Base-by-base conservation (phyloP, 106 monocot species). In the Dendrobium officinale region DNA sequence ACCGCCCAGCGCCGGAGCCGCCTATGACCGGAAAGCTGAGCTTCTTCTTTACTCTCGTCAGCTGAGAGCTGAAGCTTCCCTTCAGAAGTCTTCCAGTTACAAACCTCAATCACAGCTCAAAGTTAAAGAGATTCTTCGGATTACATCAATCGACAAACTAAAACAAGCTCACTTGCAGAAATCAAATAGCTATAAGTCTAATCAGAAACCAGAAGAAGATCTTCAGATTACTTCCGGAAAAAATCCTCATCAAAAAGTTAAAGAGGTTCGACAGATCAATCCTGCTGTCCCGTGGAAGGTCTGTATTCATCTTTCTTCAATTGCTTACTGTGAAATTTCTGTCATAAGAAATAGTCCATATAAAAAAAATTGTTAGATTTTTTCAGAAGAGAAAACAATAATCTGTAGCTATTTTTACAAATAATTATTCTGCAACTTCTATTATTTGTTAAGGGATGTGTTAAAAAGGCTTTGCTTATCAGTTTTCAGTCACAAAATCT, bases 11-110 rank as follows among this genome's bases (percentile, higher is more conserved):
- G 5, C 49, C 0, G 49, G 76, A 11, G 49, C 16, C n/a, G 1
- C 41, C 45, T 47, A 49, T 6, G 48, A 76, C 49, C 47, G 76
- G 76, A 76, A 76, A 27, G 76, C 76, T 27, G 26, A 76, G 49
- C 76, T 76, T 49, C 76, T 76, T 5, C 20, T 51, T 18, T 76
- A 76, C 76, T 42, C 76, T 3, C 45, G 26, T 6, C 48, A 76
- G 76, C 45, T 76, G 48, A 47, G 76, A 6, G 47, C 76, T 18
- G 4, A 45, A 22, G 29, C 70, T 70, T 70, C 9, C 15, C 64
- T 66, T 66, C 10, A 51, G 51, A 51, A 51, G 16, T 15, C 51
- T 51, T 51, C 51, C 51, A 51, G 51, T 51, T 51, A 51, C n/a
- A 70, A 13, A 37, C 11, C 10, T 4, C 70, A 70, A 37, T 22